phyloP scores from a whole-genome alignment of 176 grass and related monocot species.

The Bonia amplexicaulis region DNA sequence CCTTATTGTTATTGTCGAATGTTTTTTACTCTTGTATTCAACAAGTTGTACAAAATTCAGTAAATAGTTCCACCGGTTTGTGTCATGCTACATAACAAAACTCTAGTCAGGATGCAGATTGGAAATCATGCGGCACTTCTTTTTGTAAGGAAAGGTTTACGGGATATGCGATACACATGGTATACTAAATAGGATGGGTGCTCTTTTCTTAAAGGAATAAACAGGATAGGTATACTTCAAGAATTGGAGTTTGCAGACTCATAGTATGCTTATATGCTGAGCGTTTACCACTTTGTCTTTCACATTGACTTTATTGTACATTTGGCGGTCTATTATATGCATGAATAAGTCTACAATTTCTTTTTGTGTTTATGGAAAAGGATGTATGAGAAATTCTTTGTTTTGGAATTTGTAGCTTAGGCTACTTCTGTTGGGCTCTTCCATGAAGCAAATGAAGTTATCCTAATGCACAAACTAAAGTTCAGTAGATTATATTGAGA shows the following conservation, averaged over 20 bases:
- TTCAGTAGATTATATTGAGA: conserved; percentile 21
- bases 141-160: background rate
- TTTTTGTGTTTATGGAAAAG: background rate
- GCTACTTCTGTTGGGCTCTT: background rate
- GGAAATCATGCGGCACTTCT: background rate
- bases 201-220: background rate
- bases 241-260: background rate
- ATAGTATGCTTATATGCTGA: background rate
- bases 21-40: background rate
- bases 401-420: conserved; percentile 41
- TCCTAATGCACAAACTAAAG: background rate
- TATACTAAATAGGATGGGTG: background rate
- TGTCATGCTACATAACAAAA: background rate
- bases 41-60: background rate
- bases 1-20: background rate
- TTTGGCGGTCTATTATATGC: background rate
- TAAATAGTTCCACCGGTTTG: background rate
- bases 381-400: conserved; percentile 24
- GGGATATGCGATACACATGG: background rate
- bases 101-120: background rate
- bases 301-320: background rate
- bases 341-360: background rate
- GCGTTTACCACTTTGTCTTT: background rate
- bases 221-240: background rate
- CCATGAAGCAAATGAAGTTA: conserved; percentile 31